These are phyloP conservation scores for Exophiala oligosperma DNA, from an alignment of 2,329 filamentous ascomycete genomes.

Conservation along the genomic window DNA sequence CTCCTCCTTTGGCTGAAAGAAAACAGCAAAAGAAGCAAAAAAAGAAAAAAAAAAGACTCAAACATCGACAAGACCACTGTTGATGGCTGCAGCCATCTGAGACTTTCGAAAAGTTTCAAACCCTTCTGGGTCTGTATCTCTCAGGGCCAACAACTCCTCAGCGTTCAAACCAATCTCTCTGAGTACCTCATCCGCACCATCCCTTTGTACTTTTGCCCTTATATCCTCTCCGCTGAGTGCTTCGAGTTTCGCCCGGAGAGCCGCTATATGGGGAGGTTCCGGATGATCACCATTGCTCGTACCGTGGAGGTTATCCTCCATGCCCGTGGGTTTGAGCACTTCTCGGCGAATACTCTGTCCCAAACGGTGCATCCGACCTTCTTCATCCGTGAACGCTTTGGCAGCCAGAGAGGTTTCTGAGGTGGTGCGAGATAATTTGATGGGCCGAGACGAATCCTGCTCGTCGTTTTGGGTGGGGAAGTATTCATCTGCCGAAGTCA, in stretches of 20 bases:
- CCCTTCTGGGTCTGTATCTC: slow-evolving; percentile 44
- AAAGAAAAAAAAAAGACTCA: background rate
- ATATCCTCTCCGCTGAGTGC: slow-evolving; percentile 44
- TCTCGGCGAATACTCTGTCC: slow-evolving; percentile 67
- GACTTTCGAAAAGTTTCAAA: slow-evolving; percentile 47
- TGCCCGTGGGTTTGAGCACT: slow-evolving; percentile 52
- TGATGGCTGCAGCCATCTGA: slow-evolving; percentile 45
- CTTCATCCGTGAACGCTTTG: slow-evolving; percentile 65
- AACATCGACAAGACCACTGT: slow-evolving; percentile 13
- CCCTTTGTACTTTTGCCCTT: slow-evolving; percentile 39
- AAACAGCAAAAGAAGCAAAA: too few species aligned
- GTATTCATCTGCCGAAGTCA: slow-evolving; percentile 22
- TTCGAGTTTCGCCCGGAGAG: slow-evolving; percentile 45
- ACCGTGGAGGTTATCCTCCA: slow-evolving; percentile 40
- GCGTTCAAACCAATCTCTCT: slow-evolving; percentile 46
- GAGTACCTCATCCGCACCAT: slow-evolving; percentile 42
- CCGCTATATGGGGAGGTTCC: slow-evolving; percentile 46
- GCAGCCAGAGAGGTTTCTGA: slow-evolving; percentile 69
- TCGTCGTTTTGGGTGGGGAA: slow-evolving; percentile 37
- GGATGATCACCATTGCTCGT: slow-evolving; percentile 39
- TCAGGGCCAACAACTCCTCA: slow-evolving; percentile 45
- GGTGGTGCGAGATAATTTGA: slow-evolving; percentile 58
- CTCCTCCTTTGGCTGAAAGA: too few species aligned
- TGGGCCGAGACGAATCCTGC: slow-evolving; percentile 40
- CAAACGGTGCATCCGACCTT: slow-evolving; percentile 69